Evolutionary conservation across 495 filamentous ascomycete genomes (phyloP).

Genomic region (Pseudotulostoma volvatum): DNA sequence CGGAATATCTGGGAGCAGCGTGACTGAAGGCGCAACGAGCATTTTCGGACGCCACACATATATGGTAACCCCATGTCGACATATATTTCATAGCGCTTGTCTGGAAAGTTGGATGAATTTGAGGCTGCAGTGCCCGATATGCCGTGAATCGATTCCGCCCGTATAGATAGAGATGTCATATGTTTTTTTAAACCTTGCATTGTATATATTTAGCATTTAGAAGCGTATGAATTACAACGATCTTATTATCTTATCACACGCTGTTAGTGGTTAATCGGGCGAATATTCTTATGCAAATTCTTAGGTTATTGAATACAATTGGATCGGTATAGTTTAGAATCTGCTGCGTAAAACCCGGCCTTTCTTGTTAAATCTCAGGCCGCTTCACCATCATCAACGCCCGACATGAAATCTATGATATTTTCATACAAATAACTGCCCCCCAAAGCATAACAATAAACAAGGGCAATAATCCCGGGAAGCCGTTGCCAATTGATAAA

Average conservation of each 20-base stretch:
- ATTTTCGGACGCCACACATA: conserved; percentile 66
- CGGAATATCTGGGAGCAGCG: conserved; percentile 24
- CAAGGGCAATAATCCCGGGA: too few species aligned
- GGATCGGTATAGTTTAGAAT: too few species aligned
- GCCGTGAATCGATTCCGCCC: conserved; percentile 74
- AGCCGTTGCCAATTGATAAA: too few species aligned
- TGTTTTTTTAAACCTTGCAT: not conserved
- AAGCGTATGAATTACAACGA: too few species aligned
- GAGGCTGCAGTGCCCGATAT: conserved; percentile 87
- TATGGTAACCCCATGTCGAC: conserved; percentile 94
- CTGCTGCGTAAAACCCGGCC: not conserved
- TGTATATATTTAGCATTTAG: too few species aligned
- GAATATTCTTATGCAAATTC: too few species aligned
- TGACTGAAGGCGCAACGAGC: conserved; percentile 45
- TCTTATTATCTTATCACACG: too few species aligned
- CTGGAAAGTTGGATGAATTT: conserved; percentile 94
- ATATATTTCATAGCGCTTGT: conserved; percentile 89
- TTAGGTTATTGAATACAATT: too few species aligned
- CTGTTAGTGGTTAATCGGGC: too few species aligned
- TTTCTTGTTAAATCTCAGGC: conserved; percentile 1
- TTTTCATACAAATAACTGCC: too few species aligned
- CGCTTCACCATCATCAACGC: not conserved
- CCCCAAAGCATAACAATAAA: too few species aligned
- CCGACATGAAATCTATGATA: too few species aligned
- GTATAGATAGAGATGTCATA: conserved; percentile 30